Evolutionary conservation across 768 basidiomycete species (phyloP).

Genomic region (Lactarius tabidus): DNA sequence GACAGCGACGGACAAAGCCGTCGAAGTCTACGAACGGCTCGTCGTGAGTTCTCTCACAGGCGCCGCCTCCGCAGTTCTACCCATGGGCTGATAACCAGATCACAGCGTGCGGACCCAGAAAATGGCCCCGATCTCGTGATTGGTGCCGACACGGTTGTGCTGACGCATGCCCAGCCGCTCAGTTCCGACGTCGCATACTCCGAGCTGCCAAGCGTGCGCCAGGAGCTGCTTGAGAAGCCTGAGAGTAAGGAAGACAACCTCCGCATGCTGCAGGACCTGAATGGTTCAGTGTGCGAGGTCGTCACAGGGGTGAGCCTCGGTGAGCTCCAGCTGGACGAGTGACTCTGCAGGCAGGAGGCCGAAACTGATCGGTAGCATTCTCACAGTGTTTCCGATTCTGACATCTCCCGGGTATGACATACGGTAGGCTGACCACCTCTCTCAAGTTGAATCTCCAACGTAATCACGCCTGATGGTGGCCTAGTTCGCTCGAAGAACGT

Average conservation of each 20-base stretch:
- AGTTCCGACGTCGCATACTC: constrained; percentile 54
- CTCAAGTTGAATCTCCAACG: background rate
- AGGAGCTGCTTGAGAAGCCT: constrained; percentile 91
- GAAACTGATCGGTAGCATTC: background rate
- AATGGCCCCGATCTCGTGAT: constrained; percentile 80
- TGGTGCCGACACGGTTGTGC: constrained; percentile 91
- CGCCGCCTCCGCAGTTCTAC: background rate
- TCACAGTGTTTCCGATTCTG: constrained; percentile 65
- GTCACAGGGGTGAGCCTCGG: constrained; percentile 88
- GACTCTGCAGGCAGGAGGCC: too few species aligned
- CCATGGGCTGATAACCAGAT: background rate
- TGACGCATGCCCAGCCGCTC: constrained; percentile 66
- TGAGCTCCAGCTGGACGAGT: constrained; percentile 33
- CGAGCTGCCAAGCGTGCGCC: constrained; percentile 46
- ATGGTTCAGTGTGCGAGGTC: constrained; percentile 84
- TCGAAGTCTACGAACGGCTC: constrained; percentile 85
- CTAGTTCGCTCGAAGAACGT: constrained; percentile 78
- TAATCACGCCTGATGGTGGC: background rate
- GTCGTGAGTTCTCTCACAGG: constrained; percentile 43
- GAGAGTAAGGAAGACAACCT: constrained; percentile 70
- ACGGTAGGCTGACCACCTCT: constrained; percentile 41
- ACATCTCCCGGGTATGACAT: constrained; percentile 72
- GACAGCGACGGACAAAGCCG: constrained; percentile 74
- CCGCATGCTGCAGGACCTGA: constrained; percentile 83
- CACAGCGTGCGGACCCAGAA: constrained; percentile 51